Evolutionary conservation across 352 stramenopile species (phyloP).

Genomic region (Elongisporangium undulatum): DNA sequence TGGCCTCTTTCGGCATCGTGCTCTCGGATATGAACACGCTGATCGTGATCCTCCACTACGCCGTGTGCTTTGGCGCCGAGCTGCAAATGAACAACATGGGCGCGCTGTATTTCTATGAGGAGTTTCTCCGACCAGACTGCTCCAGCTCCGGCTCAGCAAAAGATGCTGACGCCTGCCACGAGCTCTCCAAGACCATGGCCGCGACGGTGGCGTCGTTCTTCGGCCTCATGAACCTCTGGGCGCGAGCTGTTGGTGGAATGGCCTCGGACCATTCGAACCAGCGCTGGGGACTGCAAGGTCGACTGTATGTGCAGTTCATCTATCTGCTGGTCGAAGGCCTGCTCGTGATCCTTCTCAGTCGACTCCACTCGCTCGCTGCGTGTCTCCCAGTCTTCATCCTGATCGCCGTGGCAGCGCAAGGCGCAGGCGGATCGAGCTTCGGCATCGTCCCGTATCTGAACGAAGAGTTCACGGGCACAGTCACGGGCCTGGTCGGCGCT

Average conservation of each 20-base stretch:
- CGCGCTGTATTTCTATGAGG: conserved; percentile 90
- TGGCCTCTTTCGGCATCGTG: conserved; percentile 45
- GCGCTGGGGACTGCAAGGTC: conserved; percentile 86
- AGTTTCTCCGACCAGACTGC: conserved; percentile 72
- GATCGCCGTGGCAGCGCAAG: conserved; percentile 91
- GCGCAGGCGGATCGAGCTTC: conserved; percentile 61
- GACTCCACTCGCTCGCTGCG: conserved; percentile 53
- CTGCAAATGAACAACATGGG: conserved; percentile 96
- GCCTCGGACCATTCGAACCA: conserved; percentile 82
- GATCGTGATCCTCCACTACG: conserved; percentile 93
- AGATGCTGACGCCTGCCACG: conserved; percentile 22
- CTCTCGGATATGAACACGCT: conserved; percentile 87
- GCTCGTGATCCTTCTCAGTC: conserved; percentile 87
- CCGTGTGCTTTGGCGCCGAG: conserved; percentile 92
- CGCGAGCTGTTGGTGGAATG: conserved; percentile 84
- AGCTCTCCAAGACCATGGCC: conserved; percentile 55
- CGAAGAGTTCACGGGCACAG: conserved; percentile 54
- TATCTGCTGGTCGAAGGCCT: conserved; percentile 71
- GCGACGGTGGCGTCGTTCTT: conserved; percentile 90
- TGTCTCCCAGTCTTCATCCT: conserved; percentile 88
- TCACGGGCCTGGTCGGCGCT: conserved; percentile 61
- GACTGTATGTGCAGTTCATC: conserved; percentile 80
- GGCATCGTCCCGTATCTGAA: conserved; percentile 75
- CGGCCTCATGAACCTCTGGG: conserved; percentile 94
- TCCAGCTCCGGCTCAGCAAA: conserved; percentile 3